Conservation (phyloP, 1,139 yeast genomes). For the Zygosaccharomyces sapae region DNA sequence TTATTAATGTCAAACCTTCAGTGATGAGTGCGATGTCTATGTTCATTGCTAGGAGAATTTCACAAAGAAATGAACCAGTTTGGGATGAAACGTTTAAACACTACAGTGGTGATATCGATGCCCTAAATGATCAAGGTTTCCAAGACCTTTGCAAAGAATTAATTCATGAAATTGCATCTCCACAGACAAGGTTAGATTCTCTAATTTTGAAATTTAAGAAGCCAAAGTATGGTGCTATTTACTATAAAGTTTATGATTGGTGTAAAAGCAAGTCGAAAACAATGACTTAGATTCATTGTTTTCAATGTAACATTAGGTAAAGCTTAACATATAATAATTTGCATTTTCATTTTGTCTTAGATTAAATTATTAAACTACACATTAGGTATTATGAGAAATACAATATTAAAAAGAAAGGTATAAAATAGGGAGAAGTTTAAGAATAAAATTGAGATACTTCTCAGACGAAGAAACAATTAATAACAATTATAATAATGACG, state of each 20-base stretch:
- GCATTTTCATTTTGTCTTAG: not conserved
- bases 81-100: slow-evolving; percentile 79
- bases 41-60: slow-evolving; percentile 76
- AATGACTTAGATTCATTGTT: slow-evolving; percentile 30
- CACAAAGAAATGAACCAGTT: slow-evolving; percentile 41
- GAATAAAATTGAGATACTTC: not conserved
- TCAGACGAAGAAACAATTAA: slow-evolving; percentile 3
- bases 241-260: slow-evolving; percentile 19
- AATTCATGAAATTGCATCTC: slow-evolving; percentile 26
- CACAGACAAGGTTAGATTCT: slow-evolving; percentile 30
- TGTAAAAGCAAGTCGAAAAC: slow-evolving; percentile 16
- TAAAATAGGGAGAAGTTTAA: not conserved
- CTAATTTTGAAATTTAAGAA: slow-evolving; percentile 25
- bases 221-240: slow-evolving; percentile 23
- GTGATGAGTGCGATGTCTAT: slow-evolving; percentile 84
- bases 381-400: not conserved
- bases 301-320: slow-evolving; percentile 12
- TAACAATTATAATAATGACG: slow-evolving; percentile 6
- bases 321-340: slow-evolving; percentile 2
- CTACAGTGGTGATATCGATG: slow-evolving; percentile 67
- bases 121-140: slow-evolving; percentile 22
- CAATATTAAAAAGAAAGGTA: not conserved
- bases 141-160: slow-evolving; percentile 24
- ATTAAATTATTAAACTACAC: slow-evolving; percentile 1
- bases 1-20: slow-evolving; percentile 76